Evolutionary conservation across 176 grass and related monocot genomes (phyloP), one percentile per base, ranked within the genome.

Genomic region (Triticum timopheevii): DNA sequence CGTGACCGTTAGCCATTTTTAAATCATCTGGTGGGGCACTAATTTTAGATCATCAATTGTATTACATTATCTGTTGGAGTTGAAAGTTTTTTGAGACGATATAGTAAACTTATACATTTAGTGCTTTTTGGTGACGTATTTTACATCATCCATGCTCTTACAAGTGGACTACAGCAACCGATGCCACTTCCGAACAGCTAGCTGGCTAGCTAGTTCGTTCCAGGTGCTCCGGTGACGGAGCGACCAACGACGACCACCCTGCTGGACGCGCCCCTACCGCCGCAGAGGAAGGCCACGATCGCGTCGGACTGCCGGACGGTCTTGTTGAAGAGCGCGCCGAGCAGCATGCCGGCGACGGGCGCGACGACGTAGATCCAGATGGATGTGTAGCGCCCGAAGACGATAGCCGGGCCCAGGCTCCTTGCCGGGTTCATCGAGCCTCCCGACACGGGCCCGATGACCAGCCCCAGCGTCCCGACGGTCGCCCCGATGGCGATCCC

Each of bases 371-470:
- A 90, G 22, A 86, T 86, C 93, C 93, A 95, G 13, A 95, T 49
- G 73, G 86, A 68, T 63, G 68, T 88, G 76, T 92, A 92, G 25
- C 89, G 76, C 8, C 27, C 47, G 34, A 86, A 75, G 6, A 92
- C 73, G 22, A 92, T 84, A 8, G 93, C 90, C 12, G 93, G 93
- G 13, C 93, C 93, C 27, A 95, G 65, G 25, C 83, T 87, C 54
- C 93, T 90, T 10, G 78, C 80, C n/a, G 93, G 90, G 42, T 95
- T 95, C 93, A 92, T 95, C 2, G 93, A 95, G 13, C 88, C 90
- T 30, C 93, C 93, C 2, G 93, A 90, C 23, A 94, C 40, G n/a
- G 87, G 93, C 33, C 92, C 90, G 28, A 89, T 91, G 22, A 90
- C 6, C 61, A 87, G 81, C 2, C 80, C 88, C 19, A 89, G 58